These are phyloP conservation scores for Gyrodon lividus DNA, from an alignment of 768 basidiomycete genomes.

Conservation along the genomic window DNA sequence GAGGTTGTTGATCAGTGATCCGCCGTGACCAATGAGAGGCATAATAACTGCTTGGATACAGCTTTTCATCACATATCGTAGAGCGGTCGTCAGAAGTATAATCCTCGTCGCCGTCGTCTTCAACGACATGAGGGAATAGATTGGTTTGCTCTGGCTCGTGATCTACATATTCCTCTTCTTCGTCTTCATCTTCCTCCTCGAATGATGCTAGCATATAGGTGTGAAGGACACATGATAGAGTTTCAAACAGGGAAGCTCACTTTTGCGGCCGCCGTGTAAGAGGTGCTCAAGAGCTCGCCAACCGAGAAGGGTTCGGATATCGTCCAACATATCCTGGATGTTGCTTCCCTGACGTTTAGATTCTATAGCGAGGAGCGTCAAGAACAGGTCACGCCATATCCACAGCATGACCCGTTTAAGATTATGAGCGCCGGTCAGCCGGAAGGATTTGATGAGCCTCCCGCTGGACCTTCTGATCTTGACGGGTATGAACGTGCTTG, in stretches of 20 bases:
- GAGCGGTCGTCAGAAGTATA: conserved; percentile 22
- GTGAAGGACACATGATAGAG: conserved; percentile 2
- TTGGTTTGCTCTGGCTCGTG: neutral
- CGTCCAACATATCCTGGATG: conserved; percentile 56
- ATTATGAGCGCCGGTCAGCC: conserved; percentile 45
- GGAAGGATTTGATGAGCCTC: conserved; percentile 47
- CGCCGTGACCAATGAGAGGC: conserved; percentile 52
- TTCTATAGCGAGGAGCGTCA: conserved; percentile 49
- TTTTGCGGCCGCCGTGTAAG: conserved; percentile 49
- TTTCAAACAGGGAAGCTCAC: conserved; percentile 27
- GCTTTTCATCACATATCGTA: conserved; percentile 21
- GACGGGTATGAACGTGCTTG: conserved; percentile 46
- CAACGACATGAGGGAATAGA: conserved; percentile 15
- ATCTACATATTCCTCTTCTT: conserved; percentile 15
- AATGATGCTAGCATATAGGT: conserved; percentile 2
- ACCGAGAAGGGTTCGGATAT: conserved; percentile 51
- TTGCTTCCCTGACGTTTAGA: conserved; percentile 25
- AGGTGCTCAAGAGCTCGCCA: conserved; percentile 53
- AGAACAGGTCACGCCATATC: conserved; percentile 70
- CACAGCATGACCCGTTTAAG: conserved; percentile 51
- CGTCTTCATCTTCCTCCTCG: conserved; percentile 21
- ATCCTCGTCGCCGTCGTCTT: conserved; percentile 33
- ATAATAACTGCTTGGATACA: conserved; percentile 35
- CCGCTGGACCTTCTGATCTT: conserved; percentile 44
- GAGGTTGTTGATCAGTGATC: conserved; percentile 39